Evolutionary conservation across 2,329 filamentous ascomycete genomes (phyloP).

Genomic region (Cladosporium velox): DNA sequence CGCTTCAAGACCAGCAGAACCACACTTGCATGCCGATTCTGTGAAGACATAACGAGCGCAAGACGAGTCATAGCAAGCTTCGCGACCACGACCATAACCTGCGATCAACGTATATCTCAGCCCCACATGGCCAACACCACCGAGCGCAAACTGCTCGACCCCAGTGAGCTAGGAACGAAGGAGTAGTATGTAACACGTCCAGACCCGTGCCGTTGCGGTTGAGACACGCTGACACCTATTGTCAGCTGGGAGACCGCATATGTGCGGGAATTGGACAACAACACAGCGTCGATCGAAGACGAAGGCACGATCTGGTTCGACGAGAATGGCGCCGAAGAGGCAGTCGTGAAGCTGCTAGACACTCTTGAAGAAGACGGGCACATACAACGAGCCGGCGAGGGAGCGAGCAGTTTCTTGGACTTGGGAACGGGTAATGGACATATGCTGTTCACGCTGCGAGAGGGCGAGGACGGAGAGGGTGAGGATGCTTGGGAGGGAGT

Average conservation of each 20-base stretch:
- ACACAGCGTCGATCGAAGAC: slow-evolving; percentile 70
- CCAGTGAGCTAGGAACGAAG: slow-evolving; percentile 82
- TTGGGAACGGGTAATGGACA: slow-evolving; percentile 94
- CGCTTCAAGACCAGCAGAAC: neutral
- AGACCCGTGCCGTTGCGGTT: neutral
- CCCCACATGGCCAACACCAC: slow-evolving; percentile 5
- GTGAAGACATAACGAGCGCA: neutral
- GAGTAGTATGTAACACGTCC: slow-evolving; percentile 69
- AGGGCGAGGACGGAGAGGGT: slow-evolving; percentile 49
- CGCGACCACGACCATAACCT: neutral
- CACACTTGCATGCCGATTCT: neutral
- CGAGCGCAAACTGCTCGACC: slow-evolving; percentile 56
- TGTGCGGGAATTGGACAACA: slow-evolving; percentile 68
- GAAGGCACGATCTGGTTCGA: slow-evolving; percentile 95
- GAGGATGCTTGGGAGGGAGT: slow-evolving; percentile 60
- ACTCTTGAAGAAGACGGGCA: slow-evolving; percentile 54
- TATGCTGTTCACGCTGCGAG: slow-evolving; percentile 77
- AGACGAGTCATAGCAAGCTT: neutral
- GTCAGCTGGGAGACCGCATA: slow-evolving; percentile 64
- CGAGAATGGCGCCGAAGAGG: slow-evolving; percentile 83
- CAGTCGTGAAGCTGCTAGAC: slow-evolving; percentile 66
- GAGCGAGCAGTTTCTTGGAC: slow-evolving; percentile 69
- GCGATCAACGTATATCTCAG: neutral
- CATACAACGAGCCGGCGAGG: slow-evolving; percentile 41
- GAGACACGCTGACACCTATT: slow-evolving; percentile 6